phyloP scores from a whole-genome alignment of 2,329 filamentous ascomycete genomes.

The Botryotinia convoluta region DNA sequence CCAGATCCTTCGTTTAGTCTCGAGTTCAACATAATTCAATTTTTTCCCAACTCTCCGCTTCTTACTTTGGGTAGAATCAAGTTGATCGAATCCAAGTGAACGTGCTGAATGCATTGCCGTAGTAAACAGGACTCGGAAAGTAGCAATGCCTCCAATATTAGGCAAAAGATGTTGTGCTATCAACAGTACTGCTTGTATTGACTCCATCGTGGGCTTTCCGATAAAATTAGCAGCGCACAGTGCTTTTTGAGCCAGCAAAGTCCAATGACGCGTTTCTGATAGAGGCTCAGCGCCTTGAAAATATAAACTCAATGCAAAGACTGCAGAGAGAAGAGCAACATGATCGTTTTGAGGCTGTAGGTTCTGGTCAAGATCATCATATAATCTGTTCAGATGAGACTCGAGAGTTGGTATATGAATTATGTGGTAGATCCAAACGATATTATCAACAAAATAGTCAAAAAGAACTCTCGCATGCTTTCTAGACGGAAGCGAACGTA shows the following conservation, averaged over 20 bases:
- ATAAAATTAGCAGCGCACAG: constrained; percentile 34
- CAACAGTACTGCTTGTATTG: constrained; percentile 41
- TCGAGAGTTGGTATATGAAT: constrained; percentile 30
- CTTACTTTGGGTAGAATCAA: constrained; percentile 29
- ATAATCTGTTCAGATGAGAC: constrained; percentile 22
- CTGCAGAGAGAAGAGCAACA: constrained; percentile 25
- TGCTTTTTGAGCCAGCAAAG: constrained; percentile 26
- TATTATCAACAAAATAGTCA: constrained; percentile 25
- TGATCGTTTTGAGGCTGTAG: constrained; percentile 22
- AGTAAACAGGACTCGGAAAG: constrained; percentile 37
- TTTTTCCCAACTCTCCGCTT: constrained; percentile 23
- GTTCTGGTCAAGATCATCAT: constrained; percentile 23
- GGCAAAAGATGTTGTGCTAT: constrained; percentile 39
- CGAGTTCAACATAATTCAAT: constrained; percentile 35
- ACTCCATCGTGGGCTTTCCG: constrained; percentile 37
- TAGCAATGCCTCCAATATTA: constrained; percentile 40
- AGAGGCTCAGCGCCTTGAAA: constrained; percentile 21
- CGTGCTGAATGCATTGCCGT: constrained; percentile 36
- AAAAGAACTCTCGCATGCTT: constrained; percentile 23
- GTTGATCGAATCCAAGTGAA: constrained; percentile 26
- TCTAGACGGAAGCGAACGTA: constrained; percentile 24
- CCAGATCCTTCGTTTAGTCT: constrained; percentile 42
- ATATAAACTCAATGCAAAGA: constrained; percentile 29
- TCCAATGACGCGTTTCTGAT: constrained; percentile 22
- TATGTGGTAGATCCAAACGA: constrained; percentile 31